phyloP scores from a whole-genome alignment of 306 rosid genomes.

The Cucurbita moschata region DNA sequence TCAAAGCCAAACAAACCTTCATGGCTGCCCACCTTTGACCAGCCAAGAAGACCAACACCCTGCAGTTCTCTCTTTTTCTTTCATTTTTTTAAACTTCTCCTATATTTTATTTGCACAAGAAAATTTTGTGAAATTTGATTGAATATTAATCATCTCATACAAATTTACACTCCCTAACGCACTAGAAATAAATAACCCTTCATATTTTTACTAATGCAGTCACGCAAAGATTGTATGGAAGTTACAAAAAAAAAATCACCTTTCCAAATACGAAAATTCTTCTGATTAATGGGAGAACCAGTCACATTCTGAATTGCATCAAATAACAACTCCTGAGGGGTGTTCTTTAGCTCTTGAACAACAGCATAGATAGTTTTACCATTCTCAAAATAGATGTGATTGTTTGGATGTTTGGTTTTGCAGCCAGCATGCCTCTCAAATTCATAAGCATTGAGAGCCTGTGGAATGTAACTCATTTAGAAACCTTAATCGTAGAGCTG shows the following conservation, averaged over 20 bases:
- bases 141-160: neutral
- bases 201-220: neutral
- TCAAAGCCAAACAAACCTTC: neutral
- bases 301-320: conserved; percentile 72
- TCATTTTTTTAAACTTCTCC: neutral
- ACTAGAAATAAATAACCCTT: neutral
- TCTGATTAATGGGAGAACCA: conserved; percentile 66
- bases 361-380: conserved; percentile 87
- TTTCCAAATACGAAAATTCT: conserved; percentile 78
- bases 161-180: neutral
- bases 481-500: conserved; percentile 8
- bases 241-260: conserved; percentile 21
- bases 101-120: neutral
- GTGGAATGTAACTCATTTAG: conserved; percentile 23
- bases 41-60: neutral
- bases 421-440: conserved; percentile 92
- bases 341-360: conserved; percentile 93
- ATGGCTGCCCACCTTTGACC: neutral
- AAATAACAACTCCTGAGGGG: conserved; percentile 73
- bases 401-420: conserved; percentile 93
- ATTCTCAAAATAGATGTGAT: conserved; percentile 84
- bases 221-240: neutral
- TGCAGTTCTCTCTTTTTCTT: neutral
- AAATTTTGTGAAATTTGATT: neutral
- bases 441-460: conserved; percentile 95